These are phyloP conservation scores for Cucumis sativus DNA, from an alignment of 306 rosid species.

Conservation along the genomic window DNA sequence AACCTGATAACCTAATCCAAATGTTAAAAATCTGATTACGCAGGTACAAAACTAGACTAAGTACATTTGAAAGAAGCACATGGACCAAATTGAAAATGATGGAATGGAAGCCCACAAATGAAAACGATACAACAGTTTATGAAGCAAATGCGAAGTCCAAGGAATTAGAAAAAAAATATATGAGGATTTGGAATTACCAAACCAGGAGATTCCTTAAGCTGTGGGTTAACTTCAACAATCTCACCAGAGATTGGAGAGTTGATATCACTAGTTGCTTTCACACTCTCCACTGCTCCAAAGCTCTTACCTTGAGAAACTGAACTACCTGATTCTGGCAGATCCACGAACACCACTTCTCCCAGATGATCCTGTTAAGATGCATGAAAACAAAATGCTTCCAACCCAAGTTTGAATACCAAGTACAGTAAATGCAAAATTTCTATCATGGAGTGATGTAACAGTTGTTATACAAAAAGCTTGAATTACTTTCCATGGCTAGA, in stretches of 20 bases:
- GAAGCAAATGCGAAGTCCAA: background rate
- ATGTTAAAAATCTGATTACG: background rate
- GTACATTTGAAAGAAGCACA: background rate
- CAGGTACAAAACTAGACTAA: background rate
- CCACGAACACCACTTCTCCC: slow-evolving; percentile 93
- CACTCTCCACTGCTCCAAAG: slow-evolving; percentile 97
- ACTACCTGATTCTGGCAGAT: slow-evolving; percentile 62
- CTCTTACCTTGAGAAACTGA: slow-evolving; percentile 36
- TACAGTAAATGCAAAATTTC: background rate
- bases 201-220: slow-evolving; percentile 60
- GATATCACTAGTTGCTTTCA: slow-evolving; percentile 87
- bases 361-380: slow-evolving; percentile 55
- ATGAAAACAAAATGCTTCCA: background rate
- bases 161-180: background rate
- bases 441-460: background rate
- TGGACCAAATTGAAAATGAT: background rate
- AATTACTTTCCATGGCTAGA: background rate
- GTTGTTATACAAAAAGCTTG: background rate
- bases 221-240: slow-evolving; percentile 64
- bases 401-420: background rate
- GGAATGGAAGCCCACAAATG: background rate
- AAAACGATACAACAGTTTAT: background rate
- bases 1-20: background rate
- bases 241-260: slow-evolving; percentile 95
- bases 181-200: slow-evolving; percentile 34